Base-by-base conservation (phyloP, 495 filamentous ascomycete genomes). In the Aspergillus olivimuriae region DNA sequence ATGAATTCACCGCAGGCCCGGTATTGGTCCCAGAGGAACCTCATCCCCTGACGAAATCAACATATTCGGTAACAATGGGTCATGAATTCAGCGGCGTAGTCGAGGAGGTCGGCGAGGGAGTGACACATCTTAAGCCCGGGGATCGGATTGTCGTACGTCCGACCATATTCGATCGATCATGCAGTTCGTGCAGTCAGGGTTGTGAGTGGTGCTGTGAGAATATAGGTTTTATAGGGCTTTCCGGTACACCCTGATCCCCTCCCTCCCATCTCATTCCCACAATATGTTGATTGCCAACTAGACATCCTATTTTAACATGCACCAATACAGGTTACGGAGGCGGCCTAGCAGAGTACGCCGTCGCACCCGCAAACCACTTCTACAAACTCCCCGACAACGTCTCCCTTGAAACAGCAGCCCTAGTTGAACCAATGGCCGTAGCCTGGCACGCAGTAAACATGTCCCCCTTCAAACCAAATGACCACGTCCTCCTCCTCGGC, bases 361-460 rank as follows among this genome's bases (percentile, higher is more conserved):
- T n/a, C n/a, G n/a, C n/a, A n/a, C n/a, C n/a, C n/a, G n/a, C n/a
- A n/a, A n/a, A n/a, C n/a, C n/a, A n/a, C n/a, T n/a, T n/a, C 24
- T 33, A 17, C 16, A 24, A 28, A 11, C 39, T 60, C 5, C 59
- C 59, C 1, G 47, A 60, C 7, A 48, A 20, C 2, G 23, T 56
- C 16, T 44, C 49, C 4, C 38, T 60, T 0, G 24, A 58, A 38
- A 40, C 55, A 2, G 50, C 51, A 55, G 76, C 78, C 1, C 66
- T 83, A 7, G 56, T 82, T 22, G 78, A 84, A 46, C 78, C 80
- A 0, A 62, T 83, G 0, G 67, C 77, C 3, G 78, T 82, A 4
- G 77, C 68, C 17, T 82, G 80, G 78, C 80, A 83, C 54, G 77
- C 76, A 10, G 70, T 82, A n/a, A 69, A 66, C 4, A 56, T 68